A percentile compares a stretch with the other conserved stretches of the same genome.
Conservation (phyloP, 805 yeast species). For the Candida tibetensis region DNA sequence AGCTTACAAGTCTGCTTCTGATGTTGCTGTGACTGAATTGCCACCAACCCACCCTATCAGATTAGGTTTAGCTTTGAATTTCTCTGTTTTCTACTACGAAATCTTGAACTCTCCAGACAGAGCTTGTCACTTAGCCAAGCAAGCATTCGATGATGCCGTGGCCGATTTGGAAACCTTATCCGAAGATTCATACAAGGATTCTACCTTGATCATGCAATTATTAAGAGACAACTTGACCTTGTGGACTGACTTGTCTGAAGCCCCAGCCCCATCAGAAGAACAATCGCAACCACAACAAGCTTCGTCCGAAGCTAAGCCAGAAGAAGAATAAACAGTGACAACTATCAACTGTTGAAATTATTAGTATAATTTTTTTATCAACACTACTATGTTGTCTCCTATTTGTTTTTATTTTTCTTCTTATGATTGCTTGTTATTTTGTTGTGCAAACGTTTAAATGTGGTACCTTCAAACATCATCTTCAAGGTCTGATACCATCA, state of each 20-base stretch:
- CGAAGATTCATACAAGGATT: constrained; percentile 97
- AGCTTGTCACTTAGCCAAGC: constrained; percentile 98
- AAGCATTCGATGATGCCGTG: constrained; percentile 98
- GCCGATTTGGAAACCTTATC: constrained; percentile 97
- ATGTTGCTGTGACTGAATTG: constrained; percentile 93
- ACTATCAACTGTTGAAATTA: background rate
- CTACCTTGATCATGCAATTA: constrained; percentile 98
- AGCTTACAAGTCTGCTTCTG: constrained; percentile 93
- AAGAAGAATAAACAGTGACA: constrained; percentile 22
- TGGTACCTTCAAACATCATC: background rate
- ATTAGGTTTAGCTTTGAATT: constrained; percentile 95
- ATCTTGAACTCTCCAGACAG: constrained; percentile 97
- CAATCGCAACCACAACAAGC: constrained; percentile 19
- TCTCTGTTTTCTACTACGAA: constrained; percentile 97
- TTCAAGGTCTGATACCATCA: background rate
- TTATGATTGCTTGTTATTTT: constrained; percentile 3
- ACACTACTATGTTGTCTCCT: background rate
- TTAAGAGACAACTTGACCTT: constrained; percentile 96
- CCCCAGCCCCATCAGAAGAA: constrained; percentile 45
- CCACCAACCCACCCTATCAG: constrained; percentile 99
- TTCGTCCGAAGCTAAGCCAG: constrained; percentile 15
- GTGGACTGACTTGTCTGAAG: constrained; percentile 96
- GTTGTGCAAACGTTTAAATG: background rate
- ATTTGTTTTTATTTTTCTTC: constrained; percentile 1
- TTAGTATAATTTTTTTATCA: constrained; percentile 6